Evolutionary conservation across 352 stramenopile genomes (phyloP).

Genomic region (Phytophthora fragariae): DNA sequence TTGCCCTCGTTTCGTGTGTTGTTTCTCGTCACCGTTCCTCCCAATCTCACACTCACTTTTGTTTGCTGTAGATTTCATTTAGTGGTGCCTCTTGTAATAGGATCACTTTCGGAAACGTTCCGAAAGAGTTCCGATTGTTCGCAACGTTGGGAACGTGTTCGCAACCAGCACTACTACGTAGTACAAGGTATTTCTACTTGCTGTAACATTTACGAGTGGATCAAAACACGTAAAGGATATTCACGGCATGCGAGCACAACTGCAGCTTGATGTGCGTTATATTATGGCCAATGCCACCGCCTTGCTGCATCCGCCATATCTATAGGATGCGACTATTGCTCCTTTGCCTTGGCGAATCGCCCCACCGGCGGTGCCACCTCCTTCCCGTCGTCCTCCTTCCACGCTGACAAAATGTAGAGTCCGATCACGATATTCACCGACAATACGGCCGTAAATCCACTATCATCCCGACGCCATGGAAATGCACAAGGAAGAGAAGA

Average conservation of each 20-base stretch:
- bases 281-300: neutral
- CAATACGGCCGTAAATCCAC: conserved; percentile 74
- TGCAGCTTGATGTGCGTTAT: neutral
- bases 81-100: too few species aligned
- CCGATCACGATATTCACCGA: conserved; percentile 83
- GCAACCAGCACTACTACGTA: neutral
- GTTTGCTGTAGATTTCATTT: too few species aligned
- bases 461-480: conserved; percentile 26
- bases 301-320: neutral
- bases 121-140: too few species aligned
- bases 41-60: too few species aligned
- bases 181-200: neutral
- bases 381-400: conserved; percentile 65
- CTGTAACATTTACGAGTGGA: too few species aligned
- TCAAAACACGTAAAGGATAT: too few species aligned
- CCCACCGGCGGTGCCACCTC: conserved; percentile 62
- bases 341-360: conserved; percentile 62
- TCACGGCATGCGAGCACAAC: too few species aligned
- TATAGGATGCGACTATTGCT: conserved; percentile 40
- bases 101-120: too few species aligned
- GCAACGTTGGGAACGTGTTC: too few species aligned
- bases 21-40: too few species aligned
- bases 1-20: too few species aligned
- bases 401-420: conserved; percentile 80
- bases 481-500: neutral